These are phyloP conservation scores for Ricinus communis DNA, from an alignment of 345 rosid genomes.

Conservation along the genomic window DNA sequence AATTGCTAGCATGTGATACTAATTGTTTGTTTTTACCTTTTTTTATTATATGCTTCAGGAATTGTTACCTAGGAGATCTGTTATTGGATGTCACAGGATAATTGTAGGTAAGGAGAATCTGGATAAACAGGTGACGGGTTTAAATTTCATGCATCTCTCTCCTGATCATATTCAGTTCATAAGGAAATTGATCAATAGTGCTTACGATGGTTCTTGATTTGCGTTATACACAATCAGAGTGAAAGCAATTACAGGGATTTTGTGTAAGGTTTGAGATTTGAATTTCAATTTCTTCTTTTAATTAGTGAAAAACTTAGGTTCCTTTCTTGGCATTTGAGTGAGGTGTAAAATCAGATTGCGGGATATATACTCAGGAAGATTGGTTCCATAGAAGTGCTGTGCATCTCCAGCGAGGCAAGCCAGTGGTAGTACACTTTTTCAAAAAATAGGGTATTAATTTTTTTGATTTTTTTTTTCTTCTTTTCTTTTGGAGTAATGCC, in stretches of 20 bases:
- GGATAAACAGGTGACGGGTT: conserved; percentile 37
- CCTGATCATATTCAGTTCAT: conserved; percentile 34
- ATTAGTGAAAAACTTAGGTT: conserved; percentile 38
- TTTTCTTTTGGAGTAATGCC: conserved; percentile 26
- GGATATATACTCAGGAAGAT: conserved; percentile 49
- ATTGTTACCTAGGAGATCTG: conserved; percentile 65
- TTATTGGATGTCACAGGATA: conserved; percentile 39
- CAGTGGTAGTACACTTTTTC: conserved; percentile 26
- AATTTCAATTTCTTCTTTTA: conserved; percentile 14
- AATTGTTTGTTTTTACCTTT: conserved; percentile 4
- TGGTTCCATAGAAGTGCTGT: conserved; percentile 38
- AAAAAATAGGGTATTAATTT: conserved; percentile 20
- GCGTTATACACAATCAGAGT: conserved; percentile 42
- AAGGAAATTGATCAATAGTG: conserved; percentile 38
- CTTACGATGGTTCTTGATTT: conserved; percentile 42
- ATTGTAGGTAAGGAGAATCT: conserved; percentile 42
- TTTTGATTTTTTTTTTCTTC: conserved; percentile 5
- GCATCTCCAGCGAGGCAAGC: conserved; percentile 36
- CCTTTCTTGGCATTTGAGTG: conserved; percentile 54
- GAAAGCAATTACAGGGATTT: conserved; percentile 40
- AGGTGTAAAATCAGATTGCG: conserved; percentile 62
- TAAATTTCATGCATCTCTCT: conserved; percentile 34
- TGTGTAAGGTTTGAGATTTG: conserved; percentile 53
- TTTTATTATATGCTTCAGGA: conserved; percentile 44
- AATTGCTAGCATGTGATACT: conserved; percentile 8